Evolutionary conservation across 352 stramenopile genomes (phyloP), one percentile per base, ranked within the genome.

Genomic region (Phytophthora lateralis): DNA sequence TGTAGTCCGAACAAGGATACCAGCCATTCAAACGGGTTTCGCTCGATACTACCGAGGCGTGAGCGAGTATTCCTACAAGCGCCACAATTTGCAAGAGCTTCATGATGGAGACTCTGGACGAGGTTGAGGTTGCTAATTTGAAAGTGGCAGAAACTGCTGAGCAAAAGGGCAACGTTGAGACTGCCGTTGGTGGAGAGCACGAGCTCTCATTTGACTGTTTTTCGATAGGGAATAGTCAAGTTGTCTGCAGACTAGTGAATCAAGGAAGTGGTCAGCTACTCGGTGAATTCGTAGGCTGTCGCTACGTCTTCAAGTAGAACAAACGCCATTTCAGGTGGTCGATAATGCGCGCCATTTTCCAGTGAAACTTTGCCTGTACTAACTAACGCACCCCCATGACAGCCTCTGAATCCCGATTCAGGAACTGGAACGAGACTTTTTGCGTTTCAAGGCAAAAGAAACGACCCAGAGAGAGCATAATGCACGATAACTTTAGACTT

Each of bases 1-100:
- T 62, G 38, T 49, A 47, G 14, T 68, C 61, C 3, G 62, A 61
- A 29, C 61, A 71, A 3, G 55, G 35, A 21, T 66, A 71, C 62
- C 66, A 75, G 48, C 56, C 56, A 34, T 71, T 71, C 39, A 74
- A 42, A 5, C 30, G 39, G 0, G 39, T 29, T 15, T 58, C 45
- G 6, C 10, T 46, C 1, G 26, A 44, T 29, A 29, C 47, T 30
- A 27, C 18, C 9, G 32, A 48, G 7, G 20, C 32, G 6, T 41
- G 30, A 14, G 15, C 1, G 12, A 58, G 18, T 20, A 41, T 47
- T 18, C 9, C 12, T 41, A 30, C 26, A 26, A 54, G 4, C 29
- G 41, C 2, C 20, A 52, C 7, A 20, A 51, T 6, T 27, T 24
- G 20, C 6, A n/a, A 47, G 24, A 59, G 14, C 21, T 59, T 58